These are phyloP conservation scores for Elsinoe fawcettii DNA, from an alignment of 2,329 filamentous ascomycete species.

Conservation along the genomic window DNA sequence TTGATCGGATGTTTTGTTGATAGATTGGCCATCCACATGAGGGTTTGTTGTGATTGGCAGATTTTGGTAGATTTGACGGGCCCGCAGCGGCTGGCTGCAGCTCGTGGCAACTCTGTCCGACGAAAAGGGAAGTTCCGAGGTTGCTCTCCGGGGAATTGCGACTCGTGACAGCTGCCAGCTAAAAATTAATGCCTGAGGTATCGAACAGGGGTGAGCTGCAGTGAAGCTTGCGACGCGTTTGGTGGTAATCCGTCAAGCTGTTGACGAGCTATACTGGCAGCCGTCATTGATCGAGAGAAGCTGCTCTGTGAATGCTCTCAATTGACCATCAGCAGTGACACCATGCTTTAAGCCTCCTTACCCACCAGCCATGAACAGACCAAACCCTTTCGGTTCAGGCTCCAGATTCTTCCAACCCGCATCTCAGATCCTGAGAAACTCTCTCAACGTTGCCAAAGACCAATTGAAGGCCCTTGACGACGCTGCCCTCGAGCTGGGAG, in stretches of 20 bases:
- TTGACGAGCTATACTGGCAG: not conserved
- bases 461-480: conserved; percentile 32
- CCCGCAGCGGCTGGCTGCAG: not conserved
- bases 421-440: conserved; percentile 29
- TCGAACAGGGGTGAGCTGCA: not conserved
- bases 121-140: not conserved
- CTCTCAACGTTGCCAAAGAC: conserved; percentile 21
- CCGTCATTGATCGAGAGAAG: not conserved
- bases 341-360: not conserved
- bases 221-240: not conserved
- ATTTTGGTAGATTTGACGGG: not conserved
- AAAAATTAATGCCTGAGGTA: not conserved
- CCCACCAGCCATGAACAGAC: conserved; percentile 20
- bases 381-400: conserved; percentile 19
- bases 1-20: conserved; percentile 5
- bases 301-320: not conserved
- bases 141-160: not conserved
- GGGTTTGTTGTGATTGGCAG: conserved; percentile 9
- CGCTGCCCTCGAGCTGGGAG: conserved; percentile 24
- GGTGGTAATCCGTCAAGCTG: not conserved
- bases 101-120: not conserved
- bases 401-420: conserved; percentile 32
- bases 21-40: conserved; percentile 11
- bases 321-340: not conserved
- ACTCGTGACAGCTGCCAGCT: not conserved